Conservation (phyloP, 768 basidiomycete genomes). For the Leccinellum rugosiceps region DNA sequence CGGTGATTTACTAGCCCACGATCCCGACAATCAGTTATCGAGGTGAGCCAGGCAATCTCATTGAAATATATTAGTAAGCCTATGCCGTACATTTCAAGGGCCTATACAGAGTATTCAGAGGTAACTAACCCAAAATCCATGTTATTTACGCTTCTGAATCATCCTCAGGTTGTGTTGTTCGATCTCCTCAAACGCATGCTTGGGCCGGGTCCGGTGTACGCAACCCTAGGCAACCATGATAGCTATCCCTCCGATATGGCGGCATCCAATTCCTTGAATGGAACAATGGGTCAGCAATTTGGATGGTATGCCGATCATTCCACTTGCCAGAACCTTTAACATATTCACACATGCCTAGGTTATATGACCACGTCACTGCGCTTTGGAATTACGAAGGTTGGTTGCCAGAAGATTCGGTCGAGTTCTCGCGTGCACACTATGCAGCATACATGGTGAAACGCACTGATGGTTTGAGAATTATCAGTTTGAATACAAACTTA, state of each 20-base stretch:
- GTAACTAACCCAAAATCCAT: slow-evolving; percentile 30
- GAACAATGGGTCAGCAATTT: slow-evolving; percentile 54
- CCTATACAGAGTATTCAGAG: slow-evolving; percentile 61
- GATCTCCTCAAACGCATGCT: slow-evolving; percentile 63
- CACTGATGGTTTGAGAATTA: slow-evolving; percentile 62
- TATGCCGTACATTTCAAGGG: slow-evolving; percentile 33
- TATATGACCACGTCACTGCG: slow-evolving; percentile 70
- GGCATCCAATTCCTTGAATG: slow-evolving; percentile 56
- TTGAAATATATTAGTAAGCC: background rate
- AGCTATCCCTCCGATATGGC: slow-evolving; percentile 58
- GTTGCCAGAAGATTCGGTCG: slow-evolving; percentile 56
- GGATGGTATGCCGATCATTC: slow-evolving; percentile 49
- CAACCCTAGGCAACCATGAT: slow-evolving; percentile 76
- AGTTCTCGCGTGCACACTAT: slow-evolving; percentile 64
- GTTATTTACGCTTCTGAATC: slow-evolving; percentile 4
- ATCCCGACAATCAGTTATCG: slow-evolving; percentile 59
- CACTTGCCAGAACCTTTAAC: background rate
- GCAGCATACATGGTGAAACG: slow-evolving; percentile 70
- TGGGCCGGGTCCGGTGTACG: slow-evolving; percentile 69
- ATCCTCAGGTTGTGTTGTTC: slow-evolving; percentile 54
- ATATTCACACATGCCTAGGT: slow-evolving; percentile 40
- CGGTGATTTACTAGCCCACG: slow-evolving; percentile 74
- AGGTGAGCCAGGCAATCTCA: slow-evolving; percentile 38
- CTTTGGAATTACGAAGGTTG: slow-evolving; percentile 73
- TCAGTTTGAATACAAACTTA: slow-evolving; percentile 73